Percentiles rank a stretch among this genome's conserved stretches.
Conservation (phyloP, 1,284 basidiomycete genomes). For the Sanguinoderma infundibulare region DNA sequence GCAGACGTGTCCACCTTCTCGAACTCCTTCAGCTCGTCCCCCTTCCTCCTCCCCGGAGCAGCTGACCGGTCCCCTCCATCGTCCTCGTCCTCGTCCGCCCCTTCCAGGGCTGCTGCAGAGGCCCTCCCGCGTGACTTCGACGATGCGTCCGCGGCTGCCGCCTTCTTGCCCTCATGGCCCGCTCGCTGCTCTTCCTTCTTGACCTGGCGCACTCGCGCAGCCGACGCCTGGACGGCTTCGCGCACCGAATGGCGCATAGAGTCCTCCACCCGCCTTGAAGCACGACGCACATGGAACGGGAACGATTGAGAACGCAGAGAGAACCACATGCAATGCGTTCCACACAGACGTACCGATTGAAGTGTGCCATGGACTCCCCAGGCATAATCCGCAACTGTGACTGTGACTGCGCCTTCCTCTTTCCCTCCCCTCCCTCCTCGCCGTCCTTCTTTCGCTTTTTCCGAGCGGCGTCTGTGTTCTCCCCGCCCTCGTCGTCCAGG, state of each 20-base stretch:
- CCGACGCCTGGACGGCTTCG: slow-evolving; percentile 62
- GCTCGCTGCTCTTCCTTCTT: slow-evolving; percentile 46
- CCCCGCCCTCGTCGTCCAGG: slow-evolving; percentile 35
- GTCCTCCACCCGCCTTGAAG: slow-evolving; percentile 77
- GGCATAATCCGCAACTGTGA: slow-evolving; percentile 54
- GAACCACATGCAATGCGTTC: neutral
- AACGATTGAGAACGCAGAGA: neutral
- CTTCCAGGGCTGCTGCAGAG: too few species aligned
- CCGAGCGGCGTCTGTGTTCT: slow-evolving; percentile 33
- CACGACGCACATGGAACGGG: neutral
- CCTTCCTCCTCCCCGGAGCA: slow-evolving; percentile 29
- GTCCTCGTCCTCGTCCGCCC: slow-evolving; percentile 14
- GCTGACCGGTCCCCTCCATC: slow-evolving; percentile 7
- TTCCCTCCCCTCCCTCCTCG: slow-evolving; percentile 15
- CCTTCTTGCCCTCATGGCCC: slow-evolving; percentile 23
- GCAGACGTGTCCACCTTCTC: slow-evolving; percentile 53
- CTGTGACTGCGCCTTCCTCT: slow-evolving; percentile 19
- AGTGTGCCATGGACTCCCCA: slow-evolving; percentile 74
- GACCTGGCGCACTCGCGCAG: slow-evolving; percentile 50
- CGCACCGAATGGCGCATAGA: slow-evolving; percentile 67
- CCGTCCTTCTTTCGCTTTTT: slow-evolving; percentile 41
- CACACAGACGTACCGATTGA: slow-evolving; percentile 60
- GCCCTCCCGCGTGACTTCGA: slow-evolving; percentile 29
- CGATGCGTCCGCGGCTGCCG: slow-evolving; percentile 9
- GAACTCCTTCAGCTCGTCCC: slow-evolving; percentile 57